Evolutionary conservation across 169 alveolate genomes (phyloP), one percentile per base, ranked within the genome.

Genomic region (Plasmodium gonderi): DNA sequence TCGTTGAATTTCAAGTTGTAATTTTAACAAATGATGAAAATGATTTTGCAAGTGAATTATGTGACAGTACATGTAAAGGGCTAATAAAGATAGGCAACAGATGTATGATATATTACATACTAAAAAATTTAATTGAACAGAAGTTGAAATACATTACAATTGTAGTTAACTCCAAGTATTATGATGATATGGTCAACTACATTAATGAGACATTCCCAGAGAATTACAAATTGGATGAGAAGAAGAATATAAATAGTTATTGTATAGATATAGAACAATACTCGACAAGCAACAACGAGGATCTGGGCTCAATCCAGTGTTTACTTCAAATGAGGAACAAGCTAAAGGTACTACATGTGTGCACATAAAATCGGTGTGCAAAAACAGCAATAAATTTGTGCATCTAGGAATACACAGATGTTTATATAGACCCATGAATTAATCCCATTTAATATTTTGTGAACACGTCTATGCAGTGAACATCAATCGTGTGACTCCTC

Each of bases 1-100:
- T 85, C 69, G 78, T 85, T 20, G 92, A 85, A 20, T 85, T 85
- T 17, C 92, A 85, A 74, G 92, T 85, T n/a, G 78, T 85, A 1
- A 42, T 85, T 14, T 33, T 85, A 20, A 85, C 92, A 2, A 72
- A 74, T 36, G 92, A 85, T 38, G 92, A 85, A n/a, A 85, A 74
- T 74, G 42, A 75, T 4, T 85, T 85, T 54, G 49, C 92, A 0
- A 74, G 78, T 85, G 92, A 85, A 44, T 69, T 85, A 44, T 54
- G 78, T 40, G 92, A 85, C 23, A 65, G 45, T 54, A 85, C 23
- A 51, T 85, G 92, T 76, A 85, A 85, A 20, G 92, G 82, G n/a
- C 38, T 85, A 2, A 36, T 85, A 54, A 85, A 85, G 20, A 75
- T 85, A 49, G 36, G 92, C 31, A 85, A 85, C 26, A 49, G 87